Evolutionary conservation across 768 basidiomycete genomes (phyloP).

Genomic region (Amanita inopinata): DNA sequence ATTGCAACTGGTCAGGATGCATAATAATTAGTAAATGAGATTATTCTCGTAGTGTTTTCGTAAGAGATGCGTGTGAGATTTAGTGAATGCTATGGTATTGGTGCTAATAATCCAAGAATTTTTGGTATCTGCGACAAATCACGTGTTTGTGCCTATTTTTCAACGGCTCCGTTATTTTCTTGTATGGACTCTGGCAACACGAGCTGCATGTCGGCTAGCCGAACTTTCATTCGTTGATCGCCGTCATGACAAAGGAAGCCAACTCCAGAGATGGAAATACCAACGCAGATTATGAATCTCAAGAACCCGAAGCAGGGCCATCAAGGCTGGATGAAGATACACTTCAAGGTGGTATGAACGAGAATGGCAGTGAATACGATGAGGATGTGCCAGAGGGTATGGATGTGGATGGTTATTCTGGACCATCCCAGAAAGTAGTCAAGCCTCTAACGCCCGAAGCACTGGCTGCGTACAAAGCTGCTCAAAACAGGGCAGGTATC

Average conservation of each 20-base stretch:
- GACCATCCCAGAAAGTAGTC: conserved; percentile 45
- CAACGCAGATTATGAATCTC: background rate
- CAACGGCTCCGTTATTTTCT: background rate
- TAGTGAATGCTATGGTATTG: background rate
- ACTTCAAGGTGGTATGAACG: conserved; percentile 18
- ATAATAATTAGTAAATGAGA: conserved; percentile 7
- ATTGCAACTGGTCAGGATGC: conserved; percentile 53
- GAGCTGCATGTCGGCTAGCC: no score
- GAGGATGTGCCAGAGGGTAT: conserved; percentile 35
- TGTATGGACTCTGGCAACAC: background rate
- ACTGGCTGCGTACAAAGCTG: conserved; percentile 62
- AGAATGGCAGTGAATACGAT: conserved; percentile 10
- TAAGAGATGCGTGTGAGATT: conserved; percentile 2
- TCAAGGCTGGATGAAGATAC: conserved; percentile 11
- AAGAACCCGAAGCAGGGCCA: conserved; percentile 14
- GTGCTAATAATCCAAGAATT: background rate
- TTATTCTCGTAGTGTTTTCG: conserved; percentile 4
- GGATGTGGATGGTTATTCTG: conserved; percentile 51
- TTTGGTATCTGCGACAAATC: background rate
- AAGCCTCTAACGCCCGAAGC: conserved; percentile 71
- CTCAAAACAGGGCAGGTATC: conserved; percentile 72
- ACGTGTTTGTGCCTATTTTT: conserved; percentile 5
- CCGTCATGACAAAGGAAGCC: background rate
- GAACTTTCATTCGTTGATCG: background rate
- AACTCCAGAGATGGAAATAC: background rate